These are phyloP conservation scores for Nyssa sinensis DNA, from an alignment of 148 eudicot species.

Conservation along the genomic window DNA sequence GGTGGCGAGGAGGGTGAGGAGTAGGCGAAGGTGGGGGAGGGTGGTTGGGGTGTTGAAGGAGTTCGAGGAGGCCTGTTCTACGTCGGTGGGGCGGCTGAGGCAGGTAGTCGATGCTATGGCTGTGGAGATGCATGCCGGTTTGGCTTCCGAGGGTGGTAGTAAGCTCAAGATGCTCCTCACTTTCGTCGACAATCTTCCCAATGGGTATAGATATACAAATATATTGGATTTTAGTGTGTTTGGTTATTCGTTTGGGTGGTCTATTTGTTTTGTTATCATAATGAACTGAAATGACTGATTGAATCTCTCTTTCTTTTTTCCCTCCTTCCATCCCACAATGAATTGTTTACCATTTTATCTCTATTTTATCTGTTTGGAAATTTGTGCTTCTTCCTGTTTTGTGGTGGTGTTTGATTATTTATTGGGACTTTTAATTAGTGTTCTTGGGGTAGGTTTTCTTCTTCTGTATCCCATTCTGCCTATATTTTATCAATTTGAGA, in stretches of 20 bases:
- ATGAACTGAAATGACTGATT: too few relatives aligned
- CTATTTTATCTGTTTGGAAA: not conserved
- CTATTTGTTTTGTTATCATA: too few relatives aligned
- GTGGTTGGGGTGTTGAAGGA: conserved; percentile 55
- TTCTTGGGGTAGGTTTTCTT: not conserved
- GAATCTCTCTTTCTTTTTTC: not conserved
- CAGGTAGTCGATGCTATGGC: conserved; percentile 97
- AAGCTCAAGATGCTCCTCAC: conserved; percentile 96
- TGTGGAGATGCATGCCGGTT: conserved; percentile 98
- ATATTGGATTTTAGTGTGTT: too few relatives aligned
- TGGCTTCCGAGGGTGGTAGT: conserved; percentile 93
- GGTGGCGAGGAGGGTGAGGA: conserved; percentile 63
- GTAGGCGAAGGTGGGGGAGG: conserved; percentile 62
- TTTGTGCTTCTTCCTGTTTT: conserved; percentile 4
- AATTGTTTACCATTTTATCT: not conserved
- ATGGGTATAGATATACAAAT: conserved; percentile 48
- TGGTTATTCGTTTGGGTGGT: too few relatives aligned
- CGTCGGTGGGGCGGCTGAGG: conserved; percentile 57
- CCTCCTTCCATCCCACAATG: not conserved
- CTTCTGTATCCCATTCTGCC: conserved; percentile 1
- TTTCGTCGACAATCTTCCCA: conserved; percentile 68
- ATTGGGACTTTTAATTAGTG: not conserved
- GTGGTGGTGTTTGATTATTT: not conserved
- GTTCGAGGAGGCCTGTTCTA: conserved; percentile 62
- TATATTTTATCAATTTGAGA: not conserved